phyloP scores from a whole-genome alignment of 352 stramenopile species.

The Phytophthora pinifolia region DNA sequence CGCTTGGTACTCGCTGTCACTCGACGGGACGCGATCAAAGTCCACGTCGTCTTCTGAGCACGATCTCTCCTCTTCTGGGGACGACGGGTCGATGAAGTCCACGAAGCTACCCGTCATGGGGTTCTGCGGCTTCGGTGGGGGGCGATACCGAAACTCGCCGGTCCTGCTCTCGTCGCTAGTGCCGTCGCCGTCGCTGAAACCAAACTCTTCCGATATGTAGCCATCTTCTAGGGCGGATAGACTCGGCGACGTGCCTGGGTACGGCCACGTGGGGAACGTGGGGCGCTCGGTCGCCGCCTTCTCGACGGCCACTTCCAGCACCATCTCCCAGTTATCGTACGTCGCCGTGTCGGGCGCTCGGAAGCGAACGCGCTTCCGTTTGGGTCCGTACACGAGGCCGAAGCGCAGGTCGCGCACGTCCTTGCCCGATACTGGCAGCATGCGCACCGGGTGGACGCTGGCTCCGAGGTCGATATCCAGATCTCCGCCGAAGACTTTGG shows the following conservation, averaged over 20 bases:
- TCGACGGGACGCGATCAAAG: constrained; percentile 9
- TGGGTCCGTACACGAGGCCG: constrained; percentile 31
- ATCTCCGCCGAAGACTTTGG: constrained; percentile 20
- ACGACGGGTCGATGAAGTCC: constrained; percentile 24
- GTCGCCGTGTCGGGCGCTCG: constrained; percentile 20
- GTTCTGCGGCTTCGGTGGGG: neutral
- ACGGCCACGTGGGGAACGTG: constrained; percentile 25
- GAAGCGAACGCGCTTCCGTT: constrained; percentile 34
- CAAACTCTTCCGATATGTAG: constrained; percentile 31
- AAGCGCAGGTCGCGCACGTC: constrained; percentile 33
- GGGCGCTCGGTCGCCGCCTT: constrained; percentile 31
- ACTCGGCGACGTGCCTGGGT: constrained; percentile 14
- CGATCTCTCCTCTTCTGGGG: constrained; percentile 10
- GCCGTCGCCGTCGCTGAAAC: constrained; percentile 29
- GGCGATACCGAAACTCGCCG: constrained; percentile 6
- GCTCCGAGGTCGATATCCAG: constrained; percentile 32
- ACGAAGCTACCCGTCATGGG: constrained; percentile 23
- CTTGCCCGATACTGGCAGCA: constrained; percentile 36
- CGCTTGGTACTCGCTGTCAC: constrained; percentile 22
- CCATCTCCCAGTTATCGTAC: constrained; percentile 34
- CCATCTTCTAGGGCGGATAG: constrained; percentile 25
- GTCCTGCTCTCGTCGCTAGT: constrained; percentile 13
- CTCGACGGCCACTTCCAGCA: constrained; percentile 28
- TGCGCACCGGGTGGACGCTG: constrained; percentile 24
- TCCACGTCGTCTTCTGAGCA: constrained; percentile 11